These are phyloP conservation scores for Exophiala viscosa DNA, from an alignment of 2,329 filamentous ascomycete species.

Conservation along the genomic window DNA sequence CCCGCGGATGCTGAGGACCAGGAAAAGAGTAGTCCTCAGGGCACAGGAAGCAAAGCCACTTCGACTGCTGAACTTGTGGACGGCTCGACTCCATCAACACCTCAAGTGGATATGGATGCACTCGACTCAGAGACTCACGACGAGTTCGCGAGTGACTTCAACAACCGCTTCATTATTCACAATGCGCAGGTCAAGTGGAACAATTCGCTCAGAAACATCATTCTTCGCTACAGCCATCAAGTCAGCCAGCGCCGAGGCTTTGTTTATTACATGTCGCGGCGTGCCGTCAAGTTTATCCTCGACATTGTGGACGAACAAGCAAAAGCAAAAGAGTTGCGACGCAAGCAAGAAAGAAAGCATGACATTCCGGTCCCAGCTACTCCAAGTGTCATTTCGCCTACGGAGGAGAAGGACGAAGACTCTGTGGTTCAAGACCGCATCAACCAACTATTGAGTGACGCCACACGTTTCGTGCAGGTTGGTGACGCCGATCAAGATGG, in stretches of 20 bases:
- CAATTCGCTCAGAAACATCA: conserved; percentile 90
- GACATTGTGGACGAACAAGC: conserved; percentile 95
- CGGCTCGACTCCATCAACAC: conserved; percentile 51
- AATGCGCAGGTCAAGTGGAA: conserved; percentile 99
- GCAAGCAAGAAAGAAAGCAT: conserved; percentile 22
- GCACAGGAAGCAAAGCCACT: conserved; percentile 30
- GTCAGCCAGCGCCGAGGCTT: conserved; percentile 94
- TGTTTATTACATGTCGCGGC: conserved; percentile 93
- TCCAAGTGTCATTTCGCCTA: conserved; percentile 32
- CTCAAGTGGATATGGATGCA: conserved; percentile 46
- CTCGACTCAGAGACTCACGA: conserved; percentile 66
- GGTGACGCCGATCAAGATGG: conserved; percentile 52
- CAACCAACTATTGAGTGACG: conserved; percentile 77
- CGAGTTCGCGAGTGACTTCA: conserved; percentile 91
- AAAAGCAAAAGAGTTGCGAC: conserved; percentile 57
- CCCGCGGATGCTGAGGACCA: conserved; percentile 43
- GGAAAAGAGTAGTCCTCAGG: conserved; percentile 7
- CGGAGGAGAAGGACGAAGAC: conserved; percentile 54
- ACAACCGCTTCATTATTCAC: conserved; percentile 96
- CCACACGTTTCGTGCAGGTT: conserved; percentile 73
- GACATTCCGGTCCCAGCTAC: conserved; percentile 13
- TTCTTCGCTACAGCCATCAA: conserved; percentile 94
- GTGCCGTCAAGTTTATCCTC: conserved; percentile 94
- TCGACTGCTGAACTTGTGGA: conserved; percentile 34
- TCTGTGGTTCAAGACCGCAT: conserved; percentile 78